phyloP scores from a whole-genome alignment of 805 yeast genomes.

The Tetrapisispora taiwanensis region DNA sequence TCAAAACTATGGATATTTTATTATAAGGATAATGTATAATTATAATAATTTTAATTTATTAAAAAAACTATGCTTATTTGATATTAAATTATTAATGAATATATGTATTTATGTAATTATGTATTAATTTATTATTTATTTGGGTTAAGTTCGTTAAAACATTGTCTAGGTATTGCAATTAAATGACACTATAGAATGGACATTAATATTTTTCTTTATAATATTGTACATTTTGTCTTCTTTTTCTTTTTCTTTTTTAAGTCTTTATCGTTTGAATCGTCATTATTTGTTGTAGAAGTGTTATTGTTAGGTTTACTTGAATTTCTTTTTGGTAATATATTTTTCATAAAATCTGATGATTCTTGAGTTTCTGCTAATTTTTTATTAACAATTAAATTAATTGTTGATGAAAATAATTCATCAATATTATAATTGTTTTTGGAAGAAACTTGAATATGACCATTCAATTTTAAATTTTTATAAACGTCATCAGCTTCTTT shows the following conservation, averaged over 20 bases:
- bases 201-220: not conserved
- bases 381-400: not conserved
- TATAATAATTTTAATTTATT: too few species aligned
- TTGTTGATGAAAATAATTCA: not conserved
- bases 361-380: constrained; percentile 1
- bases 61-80: not conserved
- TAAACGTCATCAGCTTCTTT: not conserved
- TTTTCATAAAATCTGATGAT: not conserved
- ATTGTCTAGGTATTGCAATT: too few species aligned
- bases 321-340: not conserved
- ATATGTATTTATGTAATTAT: too few species aligned
- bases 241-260: not conserved
- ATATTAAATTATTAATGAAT: too few species aligned
- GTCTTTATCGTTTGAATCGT: not conserved
- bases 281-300: too few species aligned
- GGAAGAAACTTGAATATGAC: constrained; percentile 3
- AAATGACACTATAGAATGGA: too few species aligned
- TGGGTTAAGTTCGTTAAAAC: too few species aligned
- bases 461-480: constrained; percentile 1
- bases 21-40: too few species aligned
- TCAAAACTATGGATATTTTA: too few species aligned
- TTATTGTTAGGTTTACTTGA: not conserved
- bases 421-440: not conserved
- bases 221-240: not conserved
- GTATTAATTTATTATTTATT: too few species aligned